Conservation (phyloP, 176 grass and related monocot genomes). For the Avena atlantica region DNA sequence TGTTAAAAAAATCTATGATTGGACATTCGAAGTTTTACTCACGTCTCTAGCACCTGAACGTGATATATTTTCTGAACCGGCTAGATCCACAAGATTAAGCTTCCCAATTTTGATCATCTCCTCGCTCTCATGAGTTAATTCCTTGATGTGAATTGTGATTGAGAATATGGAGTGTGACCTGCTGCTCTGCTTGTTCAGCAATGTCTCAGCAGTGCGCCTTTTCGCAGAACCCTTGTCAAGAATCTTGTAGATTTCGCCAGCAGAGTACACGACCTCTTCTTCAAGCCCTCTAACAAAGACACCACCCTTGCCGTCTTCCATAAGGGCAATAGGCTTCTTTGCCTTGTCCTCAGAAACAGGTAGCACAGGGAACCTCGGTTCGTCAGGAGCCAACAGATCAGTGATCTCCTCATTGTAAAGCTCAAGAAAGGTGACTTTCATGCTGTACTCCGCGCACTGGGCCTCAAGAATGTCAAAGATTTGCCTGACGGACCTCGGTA, state of each 20-base stretch:
- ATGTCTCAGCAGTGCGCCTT: conserved; percentile 95
- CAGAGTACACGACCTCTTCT: conserved; percentile 94
- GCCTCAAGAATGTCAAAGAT: conserved; percentile 92
- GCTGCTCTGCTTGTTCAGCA: conserved; percentile 99
- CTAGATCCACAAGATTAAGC: conserved; percentile 99
- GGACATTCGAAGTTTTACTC: conserved; percentile 54
- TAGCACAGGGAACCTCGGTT: conserved; percentile 83
- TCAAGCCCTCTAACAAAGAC: conserved; percentile 98
- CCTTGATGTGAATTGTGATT: conserved; percentile 99
- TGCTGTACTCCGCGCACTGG: conserved; percentile 94
- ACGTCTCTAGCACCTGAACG: conserved; percentile 99
- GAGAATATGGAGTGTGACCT: conserved; percentile 98
- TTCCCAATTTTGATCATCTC: conserved; percentile 99
- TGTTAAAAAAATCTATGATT: background rate
- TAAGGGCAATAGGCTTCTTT: conserved; percentile 97
- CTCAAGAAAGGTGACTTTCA: conserved; percentile 99
- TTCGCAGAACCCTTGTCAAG: conserved; percentile 98
- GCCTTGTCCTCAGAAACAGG: conserved; percentile 80
- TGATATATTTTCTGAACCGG: conserved; percentile 99
- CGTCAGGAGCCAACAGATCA: conserved; percentile 85
- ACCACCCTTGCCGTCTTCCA: conserved; percentile 98
- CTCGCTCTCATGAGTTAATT: conserved; percentile 91
- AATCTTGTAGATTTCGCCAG: conserved; percentile 97
- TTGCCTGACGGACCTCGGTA: conserved; percentile 87
- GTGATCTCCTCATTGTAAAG: conserved; percentile 99